These are phyloP conservation scores for Talaromyces islandicus DNA, from an alignment of 2,329 filamentous ascomycete species.

Conservation along the genomic window DNA sequence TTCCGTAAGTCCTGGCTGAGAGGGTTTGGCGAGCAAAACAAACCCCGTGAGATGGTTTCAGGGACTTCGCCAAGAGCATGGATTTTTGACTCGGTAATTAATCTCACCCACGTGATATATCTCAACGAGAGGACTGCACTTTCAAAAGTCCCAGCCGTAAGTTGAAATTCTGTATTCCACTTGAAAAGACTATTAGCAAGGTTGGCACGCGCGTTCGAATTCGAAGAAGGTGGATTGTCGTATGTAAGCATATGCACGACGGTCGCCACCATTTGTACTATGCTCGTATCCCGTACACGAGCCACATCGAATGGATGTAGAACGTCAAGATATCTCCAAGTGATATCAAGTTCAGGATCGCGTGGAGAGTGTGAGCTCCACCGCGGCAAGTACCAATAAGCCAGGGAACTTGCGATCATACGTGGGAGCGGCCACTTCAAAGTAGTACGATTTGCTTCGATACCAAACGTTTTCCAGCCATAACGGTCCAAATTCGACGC, in stretches of 20 bases:
- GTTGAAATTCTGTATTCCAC: not conserved
- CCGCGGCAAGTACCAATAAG: conserved; percentile 5
- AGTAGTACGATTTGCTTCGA: not conserved
- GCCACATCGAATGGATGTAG: conserved; percentile 18
- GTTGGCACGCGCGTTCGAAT: not conserved
- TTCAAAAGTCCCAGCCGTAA: not conserved
- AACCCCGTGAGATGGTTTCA: conserved; percentile 10
- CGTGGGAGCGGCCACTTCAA: not conserved
- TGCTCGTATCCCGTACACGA: not conserved
- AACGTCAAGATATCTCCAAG: conserved; percentile 25
- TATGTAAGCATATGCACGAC: not conserved
- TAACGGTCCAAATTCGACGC: not conserved
- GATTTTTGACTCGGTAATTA: conserved; percentile 17
- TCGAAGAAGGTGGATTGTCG: not conserved
- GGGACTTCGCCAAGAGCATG: conserved; percentile 12
- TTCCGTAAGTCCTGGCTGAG: conserved; percentile 16
- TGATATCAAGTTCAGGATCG: conserved; percentile 12
- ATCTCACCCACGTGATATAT: conserved; percentile 19
- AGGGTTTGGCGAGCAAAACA: conserved; percentile 16
- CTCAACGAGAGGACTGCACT: conserved; percentile 1
- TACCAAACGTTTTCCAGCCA: not conserved
- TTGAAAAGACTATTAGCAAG: not conserved
- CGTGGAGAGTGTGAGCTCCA: conserved; percentile 4
- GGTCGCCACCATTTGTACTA: not conserved
- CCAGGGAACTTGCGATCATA: not conserved